These are phyloP conservation scores for Plantago rigida DNA, from an alignment of 305 asterid genomes.

Conservation along the genomic window DNA sequence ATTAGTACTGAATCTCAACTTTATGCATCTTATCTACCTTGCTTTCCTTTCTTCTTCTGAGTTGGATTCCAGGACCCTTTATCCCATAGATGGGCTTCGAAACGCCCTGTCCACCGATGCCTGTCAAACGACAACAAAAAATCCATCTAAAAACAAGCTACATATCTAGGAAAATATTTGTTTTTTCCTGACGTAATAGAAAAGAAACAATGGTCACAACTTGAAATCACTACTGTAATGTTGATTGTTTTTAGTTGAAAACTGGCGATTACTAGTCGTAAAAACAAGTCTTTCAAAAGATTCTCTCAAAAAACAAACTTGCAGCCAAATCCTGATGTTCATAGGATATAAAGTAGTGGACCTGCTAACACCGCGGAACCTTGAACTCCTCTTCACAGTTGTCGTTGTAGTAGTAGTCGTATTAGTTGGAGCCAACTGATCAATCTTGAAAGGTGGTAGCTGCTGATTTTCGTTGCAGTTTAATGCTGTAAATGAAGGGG, in stretches of 20 bases:
- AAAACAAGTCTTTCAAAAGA: too few relatives aligned
- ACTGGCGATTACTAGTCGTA: too few relatives aligned
- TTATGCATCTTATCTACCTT: slow-evolving; percentile 23
- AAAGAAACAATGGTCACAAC: too few relatives aligned
- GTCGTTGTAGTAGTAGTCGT: not conserved
- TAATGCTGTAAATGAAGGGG: slow-evolving; percentile 26
- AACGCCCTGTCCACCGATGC: slow-evolving; percentile 59
- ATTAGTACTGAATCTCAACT: not conserved
- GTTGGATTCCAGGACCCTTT: slow-evolving; percentile 58
- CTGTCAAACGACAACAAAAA: slow-evolving; percentile 21
- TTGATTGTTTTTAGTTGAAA: too few relatives aligned
- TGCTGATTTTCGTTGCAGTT: slow-evolving; percentile 21
- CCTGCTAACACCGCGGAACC: slow-evolving; percentile 24
- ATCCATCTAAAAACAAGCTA: not conserved
- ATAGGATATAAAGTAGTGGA: not conserved
- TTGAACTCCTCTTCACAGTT: slow-evolving; percentile 20
- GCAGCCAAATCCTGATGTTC: not conserved
- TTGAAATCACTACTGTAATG: too few relatives aligned
- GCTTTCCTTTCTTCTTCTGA: slow-evolving; percentile 58
- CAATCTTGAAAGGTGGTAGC: slow-evolving; percentile 3
- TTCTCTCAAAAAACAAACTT: too few relatives aligned
- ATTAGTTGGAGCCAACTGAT: not conserved
- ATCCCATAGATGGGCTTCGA: slow-evolving; percentile 61
- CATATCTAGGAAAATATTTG: too few relatives aligned
- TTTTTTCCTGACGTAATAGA: too few relatives aligned